A percentile compares a stretch with the other conserved stretches of the same genome.
phyloP scores from a whole-genome alignment of 345 rosid genomes.

The Citropsis articulata region DNA sequence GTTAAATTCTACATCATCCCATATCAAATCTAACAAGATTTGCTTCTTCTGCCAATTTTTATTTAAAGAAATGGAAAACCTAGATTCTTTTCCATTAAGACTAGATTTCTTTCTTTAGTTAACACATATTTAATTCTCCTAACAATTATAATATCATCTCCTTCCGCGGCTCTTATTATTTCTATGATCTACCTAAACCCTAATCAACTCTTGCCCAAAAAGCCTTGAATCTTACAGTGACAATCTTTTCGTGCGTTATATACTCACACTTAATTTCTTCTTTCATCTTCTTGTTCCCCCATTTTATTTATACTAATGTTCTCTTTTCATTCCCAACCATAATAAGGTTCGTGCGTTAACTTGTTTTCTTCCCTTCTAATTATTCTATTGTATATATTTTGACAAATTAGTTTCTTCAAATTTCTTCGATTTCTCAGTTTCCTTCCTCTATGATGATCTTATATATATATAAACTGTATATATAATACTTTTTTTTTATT shows the following conservation, averaged over 20 bases:
- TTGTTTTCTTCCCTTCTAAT: background rate
- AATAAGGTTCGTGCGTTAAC: constrained; percentile 18
- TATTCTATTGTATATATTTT: constrained; percentile 1
- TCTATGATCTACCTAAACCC: constrained; percentile 49
- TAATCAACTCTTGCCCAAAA: constrained; percentile 30
- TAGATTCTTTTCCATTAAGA: constrained; percentile 17
- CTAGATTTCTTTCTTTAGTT: constrained; percentile 9
- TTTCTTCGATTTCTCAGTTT: background rate
- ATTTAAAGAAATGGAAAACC: background rate
- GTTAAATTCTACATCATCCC: background rate
- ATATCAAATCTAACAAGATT: background rate
- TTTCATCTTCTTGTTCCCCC: constrained; percentile 14
- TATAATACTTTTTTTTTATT: background rate
- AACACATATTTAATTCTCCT: background rate
- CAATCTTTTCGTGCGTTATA: constrained; percentile 38
- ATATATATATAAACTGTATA: no score
- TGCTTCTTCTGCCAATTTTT: background rate
- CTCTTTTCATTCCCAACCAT: constrained; percentile 20
- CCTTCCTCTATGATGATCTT: background rate
- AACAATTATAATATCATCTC: background rate
- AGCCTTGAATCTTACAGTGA: constrained; percentile 1
- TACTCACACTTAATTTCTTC: constrained; percentile 17
- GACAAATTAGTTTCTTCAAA: background rate
- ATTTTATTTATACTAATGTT: constrained; percentile 23
- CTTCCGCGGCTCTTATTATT: constrained; percentile 30